These are phyloP conservation scores for Crepidotus variabilis DNA, from an alignment of 768 basidiomycete species.

Conservation along the genomic window DNA sequence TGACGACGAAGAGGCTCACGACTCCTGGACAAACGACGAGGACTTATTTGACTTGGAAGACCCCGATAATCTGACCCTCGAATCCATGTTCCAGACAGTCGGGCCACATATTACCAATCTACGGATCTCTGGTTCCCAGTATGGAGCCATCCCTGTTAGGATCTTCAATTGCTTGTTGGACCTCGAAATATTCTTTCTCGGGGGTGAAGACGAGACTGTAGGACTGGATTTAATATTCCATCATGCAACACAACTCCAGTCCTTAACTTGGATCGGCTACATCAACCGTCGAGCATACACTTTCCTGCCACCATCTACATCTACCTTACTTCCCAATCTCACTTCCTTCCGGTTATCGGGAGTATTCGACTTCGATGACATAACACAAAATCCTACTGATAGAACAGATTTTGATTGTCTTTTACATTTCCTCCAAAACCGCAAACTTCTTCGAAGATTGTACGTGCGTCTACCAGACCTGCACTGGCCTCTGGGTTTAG, in stretches of 20 bases:
- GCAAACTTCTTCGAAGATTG: slow-evolving; percentile 24
- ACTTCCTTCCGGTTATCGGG: slow-evolving; percentile 33
- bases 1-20: slow-evolving; percentile 26
- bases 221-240: slow-evolving; percentile 32
- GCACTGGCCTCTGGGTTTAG: slow-evolving; percentile 13
- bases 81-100: slow-evolving; percentile 12
- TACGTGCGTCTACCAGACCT: slow-evolving; percentile 31
- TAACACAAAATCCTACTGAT: slow-evolving; percentile 4
- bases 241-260: slow-evolving; percentile 28
- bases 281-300: slow-evolving; percentile 24
- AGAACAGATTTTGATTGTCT: not conserved
- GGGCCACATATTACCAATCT: slow-evolving; percentile 21
- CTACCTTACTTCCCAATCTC: slow-evolving; percentile 24
- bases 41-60: slow-evolving; percentile 8
- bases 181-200: slow-evolving; percentile 28
- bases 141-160: slow-evolving; percentile 28
- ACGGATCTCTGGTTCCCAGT: slow-evolving; percentile 23
- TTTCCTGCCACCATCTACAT: slow-evolving; percentile 24
- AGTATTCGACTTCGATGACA: slow-evolving; percentile 9
- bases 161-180: slow-evolving; percentile 25
- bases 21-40: slow-evolving; percentile 14
- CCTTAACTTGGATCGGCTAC: slow-evolving; percentile 34
- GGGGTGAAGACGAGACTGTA: slow-evolving; percentile 21
- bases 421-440: slow-evolving; percentile 25
- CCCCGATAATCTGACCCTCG: slow-evolving; percentile 8